Evolutionary conservation across 208 protist species (phyloP), one percentile per base, ranked within the genome.

Genomic region (Trypanosoma lewisi): DNA sequence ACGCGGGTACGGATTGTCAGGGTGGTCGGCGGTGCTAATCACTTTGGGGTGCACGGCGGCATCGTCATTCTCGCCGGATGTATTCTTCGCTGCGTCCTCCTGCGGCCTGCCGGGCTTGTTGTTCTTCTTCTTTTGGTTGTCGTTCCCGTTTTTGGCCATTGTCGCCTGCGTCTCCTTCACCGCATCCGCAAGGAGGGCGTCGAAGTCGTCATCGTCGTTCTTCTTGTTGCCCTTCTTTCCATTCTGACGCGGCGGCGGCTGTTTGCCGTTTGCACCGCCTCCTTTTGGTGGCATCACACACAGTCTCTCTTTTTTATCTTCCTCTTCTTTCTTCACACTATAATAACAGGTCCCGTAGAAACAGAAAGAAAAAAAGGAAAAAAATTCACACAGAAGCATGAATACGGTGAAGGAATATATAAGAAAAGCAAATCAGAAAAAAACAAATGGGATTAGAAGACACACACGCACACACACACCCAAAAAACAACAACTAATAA

Each of bases 1-100:
- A 2, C 73, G 42, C 14, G 73, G 82, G 70, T 92, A 95, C 45
- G 85, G 88, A 59, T 95, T 95, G 54, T 89, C 88, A 23, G 82
- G 73, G 63, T 92, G 82, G 49, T 92, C 82, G 0, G 85, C 75
- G 31, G 76, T 77, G 69, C 83, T 92, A 17, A 72, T 21, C 1
- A 72, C 58, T 21, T 52, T 65, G 12, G 66, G 71, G 45, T 77
- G 58, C 21, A 60, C 72, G 3, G 63, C 58, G 63, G 67, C 55
- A 27, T 73, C 30, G 4, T 37, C 30, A 25, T 12, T 28, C 45
- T 1, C 39, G 27, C 48, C 75, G 25, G 59, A 52, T 14, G 9
- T 27, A n/a, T 44, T 45, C 7, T 51, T 45, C 6, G 80, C 54
- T 36, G n/a, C 19, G 16, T 74, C 14, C 11, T 56, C 14, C 39